A percentile compares a stretch with the other conserved stretches of the same genome.
phyloP scores from a whole-genome alignment of 2,329 filamentous ascomycete genomes.

The Fusarium phyllophilum region DNA sequence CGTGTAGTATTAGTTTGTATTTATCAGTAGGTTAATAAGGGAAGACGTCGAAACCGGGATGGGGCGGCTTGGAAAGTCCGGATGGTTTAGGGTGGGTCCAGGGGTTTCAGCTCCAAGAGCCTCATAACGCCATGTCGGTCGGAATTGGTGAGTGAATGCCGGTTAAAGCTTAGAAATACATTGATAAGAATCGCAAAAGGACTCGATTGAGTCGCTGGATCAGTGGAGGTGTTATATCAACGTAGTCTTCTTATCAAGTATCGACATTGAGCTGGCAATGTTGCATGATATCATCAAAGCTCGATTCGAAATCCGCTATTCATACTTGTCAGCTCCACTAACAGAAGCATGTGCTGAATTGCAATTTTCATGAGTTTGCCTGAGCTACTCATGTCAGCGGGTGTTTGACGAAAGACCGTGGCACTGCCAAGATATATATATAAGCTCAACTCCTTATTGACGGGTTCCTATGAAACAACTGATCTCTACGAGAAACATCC shows the following conservation, averaged over 20 bases:
- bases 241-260: neutral
- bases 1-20: neutral
- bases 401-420: neutral
- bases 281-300: neutral
- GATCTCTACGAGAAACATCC: neutral
- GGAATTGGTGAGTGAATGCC: neutral
- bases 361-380: neutral
- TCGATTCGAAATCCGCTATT: neutral
- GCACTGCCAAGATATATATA: neutral
- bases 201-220: neutral
- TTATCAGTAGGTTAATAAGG: neutral
- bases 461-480: neutral
- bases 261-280: neutral
- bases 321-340: neutral
- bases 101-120: neutral
- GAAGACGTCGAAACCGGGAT: constrained; percentile 23
- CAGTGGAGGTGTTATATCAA: neutral
- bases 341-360: neutral
- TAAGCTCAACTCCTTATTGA: neutral
- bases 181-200: neutral
- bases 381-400: neutral
- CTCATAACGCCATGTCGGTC: neutral
- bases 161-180: neutral
- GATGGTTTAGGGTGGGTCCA: constrained; percentile 11
- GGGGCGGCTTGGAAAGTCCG: constrained; percentile 23